Percentiles rank a stretch among this genome's conserved stretches.
These are phyloP conservation scores for Candolleomyces aberdarensis DNA, from an alignment of 768 basidiomycete genomes.

Conservation along the genomic window DNA sequence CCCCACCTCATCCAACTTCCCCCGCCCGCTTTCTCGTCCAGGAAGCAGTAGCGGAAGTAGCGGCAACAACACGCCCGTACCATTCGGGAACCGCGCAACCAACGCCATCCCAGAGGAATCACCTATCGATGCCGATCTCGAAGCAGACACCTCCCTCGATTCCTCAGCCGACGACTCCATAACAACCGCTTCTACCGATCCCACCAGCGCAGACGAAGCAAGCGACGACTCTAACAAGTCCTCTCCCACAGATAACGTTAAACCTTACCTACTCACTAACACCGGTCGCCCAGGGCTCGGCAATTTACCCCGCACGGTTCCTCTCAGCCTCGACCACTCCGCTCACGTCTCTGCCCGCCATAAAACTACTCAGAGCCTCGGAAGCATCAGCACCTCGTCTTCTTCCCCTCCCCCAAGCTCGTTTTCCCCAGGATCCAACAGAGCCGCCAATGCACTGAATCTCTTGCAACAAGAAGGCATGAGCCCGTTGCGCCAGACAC, in stretches of 20 bases:
- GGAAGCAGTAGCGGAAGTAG: conserved; percentile 4
- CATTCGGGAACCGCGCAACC: background rate
- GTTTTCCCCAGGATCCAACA: background rate
- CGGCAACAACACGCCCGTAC: background rate
- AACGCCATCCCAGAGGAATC: conserved; percentile 15
- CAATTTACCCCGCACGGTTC: conserved; percentile 53
- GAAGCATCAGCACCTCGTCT: conserved; percentile 9
- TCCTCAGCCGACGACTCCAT: background rate
- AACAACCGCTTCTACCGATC: background rate
- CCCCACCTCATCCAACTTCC: conserved; percentile 30
- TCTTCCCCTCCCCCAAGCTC: background rate
- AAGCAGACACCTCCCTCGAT: conserved; percentile 2
- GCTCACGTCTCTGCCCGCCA: conserved; percentile 9
- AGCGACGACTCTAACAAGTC: background rate
- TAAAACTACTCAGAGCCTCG: conserved; percentile 19
- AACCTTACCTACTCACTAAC: conserved; percentile 32
- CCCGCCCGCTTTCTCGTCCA: conserved; percentile 13
- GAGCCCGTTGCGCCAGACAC: conserved; percentile 26
- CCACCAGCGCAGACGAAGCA: background rate
- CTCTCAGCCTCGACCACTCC: conserved; percentile 36
- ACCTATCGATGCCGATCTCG: background rate
- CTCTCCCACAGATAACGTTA: background rate
- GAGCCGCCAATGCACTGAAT: conserved; percentile 9
- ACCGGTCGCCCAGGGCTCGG: conserved; percentile 43
- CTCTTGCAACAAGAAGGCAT: conserved; percentile 17